phyloP scores from a whole-genome alignment of 345 rosid species.

The Clausena lansium region DNA sequence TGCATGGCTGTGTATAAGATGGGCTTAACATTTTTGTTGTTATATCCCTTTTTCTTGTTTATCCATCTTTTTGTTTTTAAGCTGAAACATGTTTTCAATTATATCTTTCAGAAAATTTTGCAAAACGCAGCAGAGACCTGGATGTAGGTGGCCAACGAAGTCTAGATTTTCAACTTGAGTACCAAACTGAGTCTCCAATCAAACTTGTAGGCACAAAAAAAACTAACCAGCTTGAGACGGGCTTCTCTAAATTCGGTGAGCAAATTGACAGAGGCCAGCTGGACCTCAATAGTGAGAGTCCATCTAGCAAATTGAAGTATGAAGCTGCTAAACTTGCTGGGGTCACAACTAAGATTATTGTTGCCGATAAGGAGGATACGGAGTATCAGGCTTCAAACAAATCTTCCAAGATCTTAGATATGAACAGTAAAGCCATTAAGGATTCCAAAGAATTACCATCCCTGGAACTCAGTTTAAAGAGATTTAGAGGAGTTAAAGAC shows the following conservation, averaged over 20 bases:
- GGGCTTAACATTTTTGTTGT: neutral
- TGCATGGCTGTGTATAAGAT: neutral
- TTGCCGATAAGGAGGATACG: slow-evolving; percentile 26
- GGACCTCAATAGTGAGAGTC: slow-evolving; percentile 35
- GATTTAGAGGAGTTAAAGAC: slow-evolving; percentile 38
- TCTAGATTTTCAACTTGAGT: slow-evolving; percentile 36
- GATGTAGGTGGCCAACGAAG: slow-evolving; percentile 34
- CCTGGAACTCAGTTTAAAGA: slow-evolving; percentile 33
- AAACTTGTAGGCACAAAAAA: slow-evolving; percentile 25
- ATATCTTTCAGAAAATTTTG: slow-evolving; percentile 38
- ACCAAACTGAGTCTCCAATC: slow-evolving; percentile 30
- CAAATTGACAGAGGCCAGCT: slow-evolving; percentile 31
- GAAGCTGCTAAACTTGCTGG: slow-evolving; percentile 27
- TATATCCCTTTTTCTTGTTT: neutral
- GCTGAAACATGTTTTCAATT: neutral
- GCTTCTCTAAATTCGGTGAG: slow-evolving; percentile 22
- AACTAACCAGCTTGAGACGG: slow-evolving; percentile 32
- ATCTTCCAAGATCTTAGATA: slow-evolving; percentile 33
- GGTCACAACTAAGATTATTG: slow-evolving; percentile 16
- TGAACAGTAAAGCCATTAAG: slow-evolving; percentile 24
- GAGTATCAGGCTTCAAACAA: slow-evolving; percentile 32
- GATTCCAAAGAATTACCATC: slow-evolving; percentile 31
- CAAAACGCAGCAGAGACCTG: slow-evolving; percentile 37
- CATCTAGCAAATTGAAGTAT: slow-evolving; percentile 24
- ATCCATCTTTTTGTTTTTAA: neutral